A percentile compares a stretch with the other conserved stretches of the same genome.
These are phyloP conservation scores for Amanita jacksonii DNA, from an alignment of 768 basidiomycete species.

Conservation along the genomic window DNA sequence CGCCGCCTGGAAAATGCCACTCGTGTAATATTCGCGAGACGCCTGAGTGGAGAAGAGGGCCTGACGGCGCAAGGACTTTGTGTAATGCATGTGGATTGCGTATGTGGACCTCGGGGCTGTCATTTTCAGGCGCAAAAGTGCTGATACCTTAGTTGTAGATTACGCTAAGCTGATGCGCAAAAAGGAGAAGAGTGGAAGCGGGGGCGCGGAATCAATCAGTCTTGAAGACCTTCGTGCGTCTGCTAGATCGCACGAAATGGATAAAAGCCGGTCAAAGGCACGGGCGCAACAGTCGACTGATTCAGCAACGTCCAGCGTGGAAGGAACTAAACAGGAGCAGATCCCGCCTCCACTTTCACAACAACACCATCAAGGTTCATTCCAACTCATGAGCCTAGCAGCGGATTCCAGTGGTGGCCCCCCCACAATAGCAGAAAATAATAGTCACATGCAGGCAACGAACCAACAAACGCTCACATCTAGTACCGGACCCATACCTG, in stretches of 20 bases:
- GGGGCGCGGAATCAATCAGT: slow-evolving; percentile 52
- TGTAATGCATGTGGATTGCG: slow-evolving; percentile 84
- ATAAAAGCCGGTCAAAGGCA: slow-evolving; percentile 21
- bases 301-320: slow-evolving; percentile 22
- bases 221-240: slow-evolving; percentile 71
- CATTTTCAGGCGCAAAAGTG: too few species aligned
- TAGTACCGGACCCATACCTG: background rate
- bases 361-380: slow-evolving; percentile 46
- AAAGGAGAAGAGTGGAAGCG: slow-evolving; percentile 57
- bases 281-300: slow-evolving; percentile 21
- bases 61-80: slow-evolving; percentile 74
- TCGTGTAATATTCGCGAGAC: slow-evolving; percentile 84
- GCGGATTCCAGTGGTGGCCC: slow-evolving; percentile 13
- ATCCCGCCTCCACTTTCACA: background rate
- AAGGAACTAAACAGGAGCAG: slow-evolving; percentile 18
- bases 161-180: slow-evolving; percentile 81
- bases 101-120: slow-evolving; percentile 39
- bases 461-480: slow-evolving; percentile 8
- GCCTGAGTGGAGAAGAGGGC: slow-evolving; percentile 82
- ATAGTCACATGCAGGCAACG: slow-evolving; percentile 13
- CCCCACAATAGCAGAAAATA: slow-evolving; percentile 9
- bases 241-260: slow-evolving; percentile 46
- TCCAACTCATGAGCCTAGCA: slow-evolving; percentile 35
- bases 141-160: too few species aligned
- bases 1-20: slow-evolving; percentile 80